Evolutionary conservation across 2,329 filamentous ascomycete species (phyloP), one percentile per base, ranked within the genome.

Genomic region (Talaromyces sp.): DNA sequence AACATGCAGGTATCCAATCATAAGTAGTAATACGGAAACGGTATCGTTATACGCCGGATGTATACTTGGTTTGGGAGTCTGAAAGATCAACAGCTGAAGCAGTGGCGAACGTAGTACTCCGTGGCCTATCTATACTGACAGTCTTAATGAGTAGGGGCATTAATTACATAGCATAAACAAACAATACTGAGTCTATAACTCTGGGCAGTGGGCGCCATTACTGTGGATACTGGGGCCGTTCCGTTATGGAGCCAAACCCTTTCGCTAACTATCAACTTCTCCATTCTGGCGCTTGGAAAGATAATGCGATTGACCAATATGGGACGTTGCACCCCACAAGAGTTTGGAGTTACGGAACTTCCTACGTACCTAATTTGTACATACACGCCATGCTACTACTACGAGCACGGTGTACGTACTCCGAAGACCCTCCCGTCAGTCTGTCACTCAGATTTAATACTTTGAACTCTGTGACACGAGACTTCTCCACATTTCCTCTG

Each of bases 221-320:
- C 52, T 56, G 52, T 56, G 52, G 52, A 37, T 56, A 19, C 33
- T 19, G 52, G 49, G 49, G 33, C 52, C 52, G 31, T 22, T 11
- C 52, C 52, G 52, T 56, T 56, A 56, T 56, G 52, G 52, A 37
- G 50, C 27, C 31, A 22, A 37, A 56, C 52, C 52, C 52, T 33
- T 33, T 54, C 33, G 9, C 52, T 56, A 56, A 56, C 33, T 39
- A 7, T 35, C 31, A 8, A 13, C 31, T 33, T 31, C 47, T 31
- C 47, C 47, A 50, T 19, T 45, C 15, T 47, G 43, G 9, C 4
- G 19, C 43, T 19, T 47, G 13, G 22, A 15, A 50, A n/a, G 31
- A 56, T 4, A 54, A 35, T 22, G n/a, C 50, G n/a, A 56, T 56
- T 56, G 17, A 37, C 37, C 19, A 31, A 22, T 13, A 54, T 13